phyloP scores from a whole-genome alignment of 176 grass and related monocot genomes.

The Paspalum notatum region DNA sequence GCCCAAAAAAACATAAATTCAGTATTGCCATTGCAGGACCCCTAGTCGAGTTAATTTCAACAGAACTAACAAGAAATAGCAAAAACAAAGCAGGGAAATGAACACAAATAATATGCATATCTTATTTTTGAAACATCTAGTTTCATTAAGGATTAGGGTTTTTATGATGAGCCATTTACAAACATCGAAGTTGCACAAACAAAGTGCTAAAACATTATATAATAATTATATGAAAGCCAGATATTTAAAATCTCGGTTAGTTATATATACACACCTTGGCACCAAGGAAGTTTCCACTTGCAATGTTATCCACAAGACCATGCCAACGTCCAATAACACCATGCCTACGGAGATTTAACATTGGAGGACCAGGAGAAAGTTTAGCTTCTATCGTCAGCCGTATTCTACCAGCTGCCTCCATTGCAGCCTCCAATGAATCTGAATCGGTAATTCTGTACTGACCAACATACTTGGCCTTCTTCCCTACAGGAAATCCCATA shows the following conservation, averaged over 20 bases:
- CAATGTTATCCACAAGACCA: slow-evolving; percentile 79
- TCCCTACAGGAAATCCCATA: slow-evolving; percentile 61
- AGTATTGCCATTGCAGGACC: slow-evolving; percentile 13
- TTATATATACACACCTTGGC: slow-evolving; percentile 72
- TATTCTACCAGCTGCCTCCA: slow-evolving; percentile 95
- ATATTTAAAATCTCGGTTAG: background rate
- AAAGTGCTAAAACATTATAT: slow-evolving; percentile 14
- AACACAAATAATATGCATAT: background rate
- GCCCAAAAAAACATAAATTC: slow-evolving; percentile 36
- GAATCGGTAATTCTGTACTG: slow-evolving; percentile 83
- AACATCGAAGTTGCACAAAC: background rate
- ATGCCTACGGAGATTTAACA: slow-evolving; percentile 84
- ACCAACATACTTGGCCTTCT: slow-evolving; percentile 67
- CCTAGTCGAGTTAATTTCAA: background rate
- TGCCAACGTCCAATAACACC: slow-evolving; percentile 75
- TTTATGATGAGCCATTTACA: slow-evolving; percentile 23
- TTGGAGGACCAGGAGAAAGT: slow-evolving; percentile 96
- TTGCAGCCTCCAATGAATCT: slow-evolving; percentile 76
- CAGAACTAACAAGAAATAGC: background rate
- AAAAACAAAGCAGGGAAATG: background rate
- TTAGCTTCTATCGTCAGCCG: slow-evolving; percentile 82
- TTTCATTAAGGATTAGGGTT: slow-evolving; percentile 3
- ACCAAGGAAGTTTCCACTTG: slow-evolving; percentile 95
- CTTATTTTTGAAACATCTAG: background rate
- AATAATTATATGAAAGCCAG: slow-evolving; percentile 1